These are phyloP conservation scores for Lineolata rhizophorae DNA, from an alignment of 495 filamentous ascomycete species.

Conservation along the genomic window DNA sequence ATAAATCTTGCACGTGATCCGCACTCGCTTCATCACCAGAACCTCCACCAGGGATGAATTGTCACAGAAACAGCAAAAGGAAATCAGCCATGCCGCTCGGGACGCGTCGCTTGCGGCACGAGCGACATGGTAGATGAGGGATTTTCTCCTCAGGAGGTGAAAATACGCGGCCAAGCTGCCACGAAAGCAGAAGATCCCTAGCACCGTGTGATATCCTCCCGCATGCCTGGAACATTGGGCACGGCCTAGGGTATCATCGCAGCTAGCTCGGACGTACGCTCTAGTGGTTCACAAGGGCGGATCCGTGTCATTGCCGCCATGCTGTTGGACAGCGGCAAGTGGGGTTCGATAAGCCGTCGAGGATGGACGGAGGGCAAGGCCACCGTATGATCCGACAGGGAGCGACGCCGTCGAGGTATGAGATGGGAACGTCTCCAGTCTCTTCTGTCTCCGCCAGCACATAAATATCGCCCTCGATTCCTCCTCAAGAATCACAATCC, in stretches of 20 bases:
- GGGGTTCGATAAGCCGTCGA: conserved; percentile 11
- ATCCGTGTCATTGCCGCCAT: conserved; percentile 12
- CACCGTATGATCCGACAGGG: conserved; percentile 8
- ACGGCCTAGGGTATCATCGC: conserved; percentile 15
- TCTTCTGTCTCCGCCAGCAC: conserved; percentile 3
- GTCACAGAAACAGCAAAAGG: too few relatives aligned
- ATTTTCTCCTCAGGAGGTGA: conserved; percentile 9
- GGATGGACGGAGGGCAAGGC: conserved; percentile 9
- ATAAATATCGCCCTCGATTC: conserved; percentile 13
- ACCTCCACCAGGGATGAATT: too few relatives aligned
- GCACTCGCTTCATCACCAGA: too few relatives aligned
- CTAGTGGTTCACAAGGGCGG: conserved; percentile 10
- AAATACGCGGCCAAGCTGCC: conserved; percentile 13
- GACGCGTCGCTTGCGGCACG: too few relatives aligned
- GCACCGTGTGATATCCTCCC: conserved; percentile 13
- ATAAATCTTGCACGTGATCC: too few relatives aligned
- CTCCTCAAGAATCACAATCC: conserved; percentile 4
- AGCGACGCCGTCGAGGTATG: conserved; percentile 5
- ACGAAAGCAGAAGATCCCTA: conserved; percentile 11
- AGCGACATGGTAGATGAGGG: too few relatives aligned
- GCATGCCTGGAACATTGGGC: conserved; percentile 9
- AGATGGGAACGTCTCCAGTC: conserved; percentile 1
- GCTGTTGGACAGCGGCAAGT: conserved; percentile 11
- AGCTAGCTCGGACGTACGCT: conserved; percentile 8
- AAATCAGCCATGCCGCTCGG: too few relatives aligned